Conservation (phyloP, 768 basidiomycete genomes). For the Mycena polygramma region DNA sequence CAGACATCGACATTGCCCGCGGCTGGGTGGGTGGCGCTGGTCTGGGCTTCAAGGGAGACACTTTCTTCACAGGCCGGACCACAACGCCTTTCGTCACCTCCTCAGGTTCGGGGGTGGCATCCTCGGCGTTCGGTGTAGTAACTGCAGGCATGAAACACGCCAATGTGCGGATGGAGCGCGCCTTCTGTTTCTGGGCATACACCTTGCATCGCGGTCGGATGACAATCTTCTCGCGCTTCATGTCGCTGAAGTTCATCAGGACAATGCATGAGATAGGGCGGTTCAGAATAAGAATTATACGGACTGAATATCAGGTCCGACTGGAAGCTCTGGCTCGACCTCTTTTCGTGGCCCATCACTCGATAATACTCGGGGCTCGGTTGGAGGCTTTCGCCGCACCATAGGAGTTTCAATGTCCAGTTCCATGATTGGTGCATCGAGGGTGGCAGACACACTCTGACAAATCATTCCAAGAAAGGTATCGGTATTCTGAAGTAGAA, state of each 20-base stretch:
- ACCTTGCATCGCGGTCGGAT: constrained; percentile 30
- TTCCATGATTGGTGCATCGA: constrained; percentile 1
- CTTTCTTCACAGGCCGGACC: background rate
- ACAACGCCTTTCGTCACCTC: background rate
- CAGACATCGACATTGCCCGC: background rate
- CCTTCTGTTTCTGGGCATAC: constrained; percentile 30
- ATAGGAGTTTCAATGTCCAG: background rate
- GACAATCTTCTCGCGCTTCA: constrained; percentile 32
- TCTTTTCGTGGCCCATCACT: background rate
- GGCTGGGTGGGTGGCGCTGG: background rate
- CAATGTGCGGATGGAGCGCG: constrained; percentile 21
- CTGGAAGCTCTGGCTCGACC: background rate
- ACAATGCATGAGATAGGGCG: background rate
- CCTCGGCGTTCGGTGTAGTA: background rate
- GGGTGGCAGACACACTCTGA: background rate
- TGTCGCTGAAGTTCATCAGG: constrained; percentile 25
- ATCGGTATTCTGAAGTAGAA: background rate
- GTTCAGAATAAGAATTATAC: background rate
- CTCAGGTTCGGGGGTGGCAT: background rate
- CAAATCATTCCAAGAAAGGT: background rate
- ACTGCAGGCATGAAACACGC: constrained; percentile 18
- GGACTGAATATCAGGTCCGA: constrained; percentile 19
- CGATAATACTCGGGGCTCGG: constrained; percentile 3
- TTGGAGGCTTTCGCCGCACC: background rate
- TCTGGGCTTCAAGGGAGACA: background rate